These are phyloP conservation scores for Teunomyces panamensis DNA, from an alignment of 805 yeast species.

Conservation along the genomic window DNA sequence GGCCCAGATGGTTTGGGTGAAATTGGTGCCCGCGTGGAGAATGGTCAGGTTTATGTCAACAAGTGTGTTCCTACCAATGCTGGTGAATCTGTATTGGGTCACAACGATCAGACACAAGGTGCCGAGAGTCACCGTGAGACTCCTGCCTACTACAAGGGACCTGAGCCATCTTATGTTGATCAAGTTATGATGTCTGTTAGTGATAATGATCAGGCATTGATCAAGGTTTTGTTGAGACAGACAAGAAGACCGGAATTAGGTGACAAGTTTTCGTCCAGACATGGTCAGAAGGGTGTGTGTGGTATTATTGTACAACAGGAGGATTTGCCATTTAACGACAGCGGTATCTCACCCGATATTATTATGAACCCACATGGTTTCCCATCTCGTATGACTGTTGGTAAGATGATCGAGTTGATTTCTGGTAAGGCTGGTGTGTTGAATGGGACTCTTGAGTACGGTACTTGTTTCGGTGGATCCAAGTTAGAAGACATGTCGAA, in stretches of 20 bases:
- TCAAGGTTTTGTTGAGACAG: slow-evolving; percentile 89
- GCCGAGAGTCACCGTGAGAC: slow-evolving; percentile 78
- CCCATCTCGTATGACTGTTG: slow-evolving; percentile 99
- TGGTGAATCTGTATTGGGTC: slow-evolving; percentile 57
- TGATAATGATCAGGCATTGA: slow-evolving; percentile 90
- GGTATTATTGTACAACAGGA: slow-evolving; percentile 97
- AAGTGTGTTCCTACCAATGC: slow-evolving; percentile 90
- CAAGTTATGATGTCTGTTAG: slow-evolving; percentile 97
- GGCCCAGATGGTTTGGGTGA: slow-evolving; percentile 97
- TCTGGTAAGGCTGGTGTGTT: slow-evolving; percentile 98
- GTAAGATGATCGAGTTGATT: slow-evolving; percentile 94
- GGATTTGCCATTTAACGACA: slow-evolving; percentile 92
- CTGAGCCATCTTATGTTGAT: slow-evolving; percentile 93
- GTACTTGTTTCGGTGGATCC: slow-evolving; percentile 99
- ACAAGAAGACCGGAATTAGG: slow-evolving; percentile 97
- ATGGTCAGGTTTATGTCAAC: slow-evolving; percentile 92
- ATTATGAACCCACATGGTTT: slow-evolving; percentile 99
- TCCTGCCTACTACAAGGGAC: slow-evolving; percentile 88
- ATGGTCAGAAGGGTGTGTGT: slow-evolving; percentile 99
- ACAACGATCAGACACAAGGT: slow-evolving; percentile 27
- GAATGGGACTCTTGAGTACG: slow-evolving; percentile 87
- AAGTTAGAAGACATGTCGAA: slow-evolving; percentile 92
- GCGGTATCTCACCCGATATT: slow-evolving; percentile 90
- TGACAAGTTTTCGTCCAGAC: slow-evolving; percentile 95
- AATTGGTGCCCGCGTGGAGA: slow-evolving; percentile 85